A percentile compares a stretch with the other conserved stretches of the same genome.
phyloP scores from a whole-genome alignment of 805 yeast genomes.

The Saccharomycopsis javanensis region DNA sequence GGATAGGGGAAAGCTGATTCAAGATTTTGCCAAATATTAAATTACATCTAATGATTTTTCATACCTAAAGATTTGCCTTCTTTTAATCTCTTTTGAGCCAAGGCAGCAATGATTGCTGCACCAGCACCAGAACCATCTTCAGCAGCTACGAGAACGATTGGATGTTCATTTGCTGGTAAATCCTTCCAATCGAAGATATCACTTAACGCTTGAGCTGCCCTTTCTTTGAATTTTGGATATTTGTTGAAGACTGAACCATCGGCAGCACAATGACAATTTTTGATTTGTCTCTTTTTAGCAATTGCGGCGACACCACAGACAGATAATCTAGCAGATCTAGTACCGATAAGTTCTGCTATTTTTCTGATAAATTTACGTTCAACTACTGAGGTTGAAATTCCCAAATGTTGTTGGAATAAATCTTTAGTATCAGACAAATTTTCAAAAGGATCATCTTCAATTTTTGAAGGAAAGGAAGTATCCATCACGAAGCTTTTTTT shows the following conservation, averaged over 20 bases:
- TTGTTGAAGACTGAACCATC: conserved; percentile 94
- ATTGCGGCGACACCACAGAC: conserved; percentile 95
- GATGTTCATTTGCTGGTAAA: conserved; percentile 45
- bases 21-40: no score
- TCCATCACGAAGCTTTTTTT: conserved; percentile 65
- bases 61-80: conserved; percentile 10
- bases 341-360: conserved; percentile 79
- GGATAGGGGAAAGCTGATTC: no score
- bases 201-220: conserved; percentile 80
- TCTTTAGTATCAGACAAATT: conserved; percentile 67
- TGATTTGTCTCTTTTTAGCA: conserved; percentile 72
- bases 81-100: conserved; percentile 66
- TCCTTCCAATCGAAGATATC: conserved; percentile 78
- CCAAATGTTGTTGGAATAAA: conserved; percentile 50
- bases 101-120: conserved; percentile 96
- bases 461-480: conserved; percentile 76
- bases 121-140: conserved; percentile 99
- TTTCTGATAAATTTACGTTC: conserved; percentile 80
- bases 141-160: conserved; percentile 80
- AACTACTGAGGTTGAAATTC: conserved; percentile 54
- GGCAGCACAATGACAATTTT: conserved; percentile 75
- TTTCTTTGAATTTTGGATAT: conserved; percentile 83
- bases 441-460: conserved; percentile 86
- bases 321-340: conserved; percentile 85
- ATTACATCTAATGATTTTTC: background rate